Evolutionary conservation across 371 early-diverging fungal genomes (phyloP), one percentile per base, ranked within the genome.

Genomic region (Dinochytrium kinnereticum): DNA sequence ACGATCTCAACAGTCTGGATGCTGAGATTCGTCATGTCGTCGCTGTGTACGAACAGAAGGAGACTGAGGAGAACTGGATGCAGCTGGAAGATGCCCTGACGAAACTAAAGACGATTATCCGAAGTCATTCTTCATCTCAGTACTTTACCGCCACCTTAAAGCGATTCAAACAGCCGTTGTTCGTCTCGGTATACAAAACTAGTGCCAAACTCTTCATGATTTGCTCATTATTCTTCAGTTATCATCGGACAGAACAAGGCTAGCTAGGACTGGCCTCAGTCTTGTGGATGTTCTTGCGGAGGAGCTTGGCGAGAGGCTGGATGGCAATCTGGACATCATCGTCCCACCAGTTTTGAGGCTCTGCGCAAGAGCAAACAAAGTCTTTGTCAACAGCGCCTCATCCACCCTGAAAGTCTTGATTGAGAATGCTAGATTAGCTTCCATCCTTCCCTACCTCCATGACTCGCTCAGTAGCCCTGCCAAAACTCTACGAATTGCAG

Each of bases 31-130:
- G 53, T 37, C n/a, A 34, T 26, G 33, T 81, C 33, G 15, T 66
- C 36, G 31, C 39, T 0, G 50, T 73, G 19, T 83, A 80, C 51
- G 78, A 78, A 65, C 74, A 74, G 64, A 75, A 73, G 64, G 84
- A 84, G 69, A 74, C 78, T 21, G 84, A 84, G 70, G 81, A 81
- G 26, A 84, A 73, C 68, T 84, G 84, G 84, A 64, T 37, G 5
- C 69, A 64, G 44, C 59, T 78, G 36, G 84, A 84, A 37, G 79
- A 78, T 21, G 74, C 75, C n/a, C 40, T 84, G 19, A 21, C 69
- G 21, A 59, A 70, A 65, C 57, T 81, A 26, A 44, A 59, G 17
- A 57, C 70, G n/a, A 51, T 78, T 1, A 64, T 71, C 5, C 70
- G 72, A 37, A 78, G 53, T 5, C 55, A 75, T 17, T 28, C 30